Percentiles rank a stretch among this genome's conserved stretches.
Evolutionary conservation across 768 basidiomycete species (phyloP).

Genomic region (Suillus decipiens): DNA sequence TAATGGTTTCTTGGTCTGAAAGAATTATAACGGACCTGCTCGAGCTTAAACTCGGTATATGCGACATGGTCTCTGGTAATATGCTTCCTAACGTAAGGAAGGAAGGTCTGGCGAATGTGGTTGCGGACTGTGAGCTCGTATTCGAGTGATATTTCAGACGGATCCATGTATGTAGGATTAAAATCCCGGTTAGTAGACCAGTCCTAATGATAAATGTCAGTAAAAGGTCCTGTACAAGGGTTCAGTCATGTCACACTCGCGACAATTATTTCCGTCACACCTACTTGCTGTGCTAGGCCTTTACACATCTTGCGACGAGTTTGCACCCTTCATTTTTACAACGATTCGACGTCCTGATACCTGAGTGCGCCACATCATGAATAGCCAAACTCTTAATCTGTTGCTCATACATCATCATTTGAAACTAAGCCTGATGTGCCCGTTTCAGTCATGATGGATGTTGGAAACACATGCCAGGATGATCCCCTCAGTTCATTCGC

Average conservation of each 20-base stretch:
- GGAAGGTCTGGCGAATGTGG: conserved; percentile 57
- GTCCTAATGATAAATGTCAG: conserved; percentile 3
- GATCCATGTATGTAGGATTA: conserved; percentile 32
- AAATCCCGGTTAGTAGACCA: conserved; percentile 23
- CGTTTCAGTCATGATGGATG: not conserved
- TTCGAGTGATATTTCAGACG: not conserved
- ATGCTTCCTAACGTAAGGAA: conserved; percentile 54
- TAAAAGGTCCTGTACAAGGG: not conserved
- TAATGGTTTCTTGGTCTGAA: not conserved
- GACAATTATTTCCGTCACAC: not conserved
- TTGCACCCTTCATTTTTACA: not conserved
- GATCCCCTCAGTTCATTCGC: not conserved
- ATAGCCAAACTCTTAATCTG: not conserved
- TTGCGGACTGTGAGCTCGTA: conserved; percentile 30
- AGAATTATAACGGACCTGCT: conserved; percentile 37
- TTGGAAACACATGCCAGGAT: not conserved
- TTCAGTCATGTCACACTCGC: not conserved
- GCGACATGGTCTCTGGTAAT: conserved; percentile 55
- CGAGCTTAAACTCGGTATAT: conserved; percentile 51
- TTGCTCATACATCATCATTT: not conserved
- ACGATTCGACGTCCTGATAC: not conserved
- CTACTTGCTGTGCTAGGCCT: not conserved
- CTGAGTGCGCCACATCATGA: not conserved
- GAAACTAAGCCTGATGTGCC: not conserved
- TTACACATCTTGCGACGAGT: not conserved